Evolutionary conservation across 2,329 filamentous ascomycete genomes (phyloP), one percentile per base, ranked within the genome.

Genomic region (Ophiostoma piceae): DNA sequence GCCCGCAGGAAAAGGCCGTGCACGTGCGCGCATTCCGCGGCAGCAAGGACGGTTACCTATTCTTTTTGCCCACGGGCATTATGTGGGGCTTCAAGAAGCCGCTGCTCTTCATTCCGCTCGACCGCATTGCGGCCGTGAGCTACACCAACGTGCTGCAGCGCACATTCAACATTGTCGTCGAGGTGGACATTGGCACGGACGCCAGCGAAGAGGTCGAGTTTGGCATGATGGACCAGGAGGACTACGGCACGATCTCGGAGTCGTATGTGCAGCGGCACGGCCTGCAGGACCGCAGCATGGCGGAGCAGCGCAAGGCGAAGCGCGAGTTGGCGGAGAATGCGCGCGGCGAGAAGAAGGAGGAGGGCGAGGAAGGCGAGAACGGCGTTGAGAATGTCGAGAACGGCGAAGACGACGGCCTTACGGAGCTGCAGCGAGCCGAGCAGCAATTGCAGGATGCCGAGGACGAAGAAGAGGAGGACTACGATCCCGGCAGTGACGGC

Each of bases 31-130:
- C 84, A 1, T 90, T 89, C 78, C 82, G 88, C 64, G 88, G 88
- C 26, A 88, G 84, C 71, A 91, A 90, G 76, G 88, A 91, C 71
- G 88, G 88, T 0, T 90, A 84, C 73, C 79, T 90, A 0, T 90
- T 90, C 75, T 90, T 90, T 75, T 79, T 91, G 19, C 84, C 87
- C 41, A 87, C 82, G 35, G 88, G 88, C 16, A 90, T 91, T 69
- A 76, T 91, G 8, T 91, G 88, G 87, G 88, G 83, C 0, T 91
- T 88, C 80, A 90, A 90, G 78, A 91, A 90, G 77, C 88, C 88
- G 0, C 77, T 90, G 1, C 78, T 89, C 29, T 90, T 90, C 74
- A 80, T 90, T 5, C 86, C 87, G 4, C 82, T 89, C 22, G 83
- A 85, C 68, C 82, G 84, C 14, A 87, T 90, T 67, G 81, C 82